Percentiles rank a stretch among this genome's conserved stretches.
Evolutionary conservation across 2,329 filamentous ascomycete genomes (phyloP).

Genomic region (Daldinia eschscholtzii): DNA sequence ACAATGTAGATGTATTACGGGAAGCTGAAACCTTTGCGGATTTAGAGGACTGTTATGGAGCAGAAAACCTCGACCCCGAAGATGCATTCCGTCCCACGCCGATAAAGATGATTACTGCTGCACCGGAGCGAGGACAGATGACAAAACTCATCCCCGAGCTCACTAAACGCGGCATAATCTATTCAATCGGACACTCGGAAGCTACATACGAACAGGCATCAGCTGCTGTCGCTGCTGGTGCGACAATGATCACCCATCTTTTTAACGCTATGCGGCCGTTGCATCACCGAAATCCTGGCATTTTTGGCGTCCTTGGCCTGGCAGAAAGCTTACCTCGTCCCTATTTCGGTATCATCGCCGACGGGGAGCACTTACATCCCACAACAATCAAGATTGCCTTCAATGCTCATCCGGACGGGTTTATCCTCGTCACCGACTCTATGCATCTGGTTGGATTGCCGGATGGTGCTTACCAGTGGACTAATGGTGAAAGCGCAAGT

Average conservation of each 20-base stretch:
- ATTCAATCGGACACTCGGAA: conserved; percentile 87
- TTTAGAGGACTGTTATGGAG: conserved; percentile 78
- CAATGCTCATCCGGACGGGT: conserved; percentile 84
- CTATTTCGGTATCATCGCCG: conserved; percentile 89
- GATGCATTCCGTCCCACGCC: conserved; percentile 55
- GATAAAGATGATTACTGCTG: conserved; percentile 87
- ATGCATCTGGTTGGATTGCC: conserved; percentile 89
- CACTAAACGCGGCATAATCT: conserved; percentile 74
- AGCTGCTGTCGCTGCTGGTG: conserved; percentile 77
- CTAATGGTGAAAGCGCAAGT: conserved; percentile 73
- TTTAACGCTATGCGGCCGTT: conserved; percentile 95
- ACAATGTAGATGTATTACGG: conserved; percentile 79
- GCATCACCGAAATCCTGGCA: conserved; percentile 89
- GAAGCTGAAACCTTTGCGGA: conserved; percentile 73
- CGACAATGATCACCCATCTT: conserved; percentile 90
- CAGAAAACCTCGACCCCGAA: conserved; percentile 69
- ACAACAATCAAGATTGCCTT: conserved; percentile 91
- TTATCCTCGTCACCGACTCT: conserved; percentile 91
- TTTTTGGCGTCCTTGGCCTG: conserved; percentile 86
- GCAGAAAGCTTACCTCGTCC: conserved; percentile 71
- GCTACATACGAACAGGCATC: conserved; percentile 87
- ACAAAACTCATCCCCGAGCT: conserved; percentile 76
- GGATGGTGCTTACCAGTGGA: conserved; percentile 89
- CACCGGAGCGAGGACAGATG: conserved; percentile 83
- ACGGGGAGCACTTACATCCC: conserved; percentile 90